Evolutionary conservation across 306 rosid species (phyloP).

Genomic region (Cucurbita ficifolia): DNA sequence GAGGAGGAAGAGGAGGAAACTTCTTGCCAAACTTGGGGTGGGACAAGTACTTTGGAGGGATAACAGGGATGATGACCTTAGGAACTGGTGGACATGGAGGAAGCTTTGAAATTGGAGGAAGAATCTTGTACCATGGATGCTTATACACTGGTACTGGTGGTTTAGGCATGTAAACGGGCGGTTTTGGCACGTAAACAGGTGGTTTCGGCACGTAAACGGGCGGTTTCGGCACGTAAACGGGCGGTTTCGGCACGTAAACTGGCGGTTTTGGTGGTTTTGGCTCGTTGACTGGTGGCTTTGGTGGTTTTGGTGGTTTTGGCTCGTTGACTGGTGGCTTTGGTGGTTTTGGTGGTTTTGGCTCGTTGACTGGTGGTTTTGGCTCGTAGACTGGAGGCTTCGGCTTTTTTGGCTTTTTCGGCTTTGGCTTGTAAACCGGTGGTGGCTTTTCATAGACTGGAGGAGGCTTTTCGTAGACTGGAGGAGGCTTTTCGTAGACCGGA

Average conservation of each 20-base stretch:
- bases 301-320: constrained; percentile 4
- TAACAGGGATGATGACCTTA: constrained; percentile 10
- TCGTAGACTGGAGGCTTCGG: neutral
- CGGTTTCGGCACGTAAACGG: neutral
- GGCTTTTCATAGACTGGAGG: neutral
- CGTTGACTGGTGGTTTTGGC: neutral
- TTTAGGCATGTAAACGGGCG: constrained; percentile 10
- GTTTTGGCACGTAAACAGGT: neutral
- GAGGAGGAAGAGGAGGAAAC: constrained; percentile 6
- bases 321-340: constrained; percentile 11
- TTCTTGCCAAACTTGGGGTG: constrained; percentile 13
- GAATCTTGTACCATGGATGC: constrained; percentile 24
- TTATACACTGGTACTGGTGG: constrained; percentile 3
- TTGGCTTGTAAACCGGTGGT: neutral
- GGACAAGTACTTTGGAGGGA: constrained; percentile 1
- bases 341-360: neutral
- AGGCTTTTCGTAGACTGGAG: neutral
- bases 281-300: neutral
- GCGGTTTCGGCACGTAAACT: neutral
- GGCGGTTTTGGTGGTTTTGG: neutral
- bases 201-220: constrained; percentile 4
- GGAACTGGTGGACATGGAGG: constrained; percentile 22
- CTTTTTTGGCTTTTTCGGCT: neutral
- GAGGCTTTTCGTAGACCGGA: neutral
- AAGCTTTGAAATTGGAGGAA: constrained; percentile 34